These are phyloP conservation scores for Apiotrichum gamsii DNA, from an alignment of 1,284 basidiomycete species.

Conservation along the genomic window DNA sequence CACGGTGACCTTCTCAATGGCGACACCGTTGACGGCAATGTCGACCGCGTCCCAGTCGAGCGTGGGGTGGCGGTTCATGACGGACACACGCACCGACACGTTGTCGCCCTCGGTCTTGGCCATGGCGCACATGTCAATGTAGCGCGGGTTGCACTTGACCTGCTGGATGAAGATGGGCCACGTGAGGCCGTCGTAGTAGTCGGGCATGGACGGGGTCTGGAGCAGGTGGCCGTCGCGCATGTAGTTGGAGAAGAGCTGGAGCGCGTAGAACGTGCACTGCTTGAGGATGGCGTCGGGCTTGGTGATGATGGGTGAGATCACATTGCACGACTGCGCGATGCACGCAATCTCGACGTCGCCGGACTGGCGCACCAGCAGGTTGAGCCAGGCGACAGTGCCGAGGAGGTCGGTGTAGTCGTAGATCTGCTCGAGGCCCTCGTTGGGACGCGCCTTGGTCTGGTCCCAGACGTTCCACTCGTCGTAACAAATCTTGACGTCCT, in stretches of 20 bases:
- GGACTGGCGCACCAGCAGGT: conserved; percentile 58
- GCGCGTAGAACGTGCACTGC: conserved; percentile 16
- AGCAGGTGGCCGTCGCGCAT: conserved; percentile 37
- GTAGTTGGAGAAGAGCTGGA: conserved; percentile 33
- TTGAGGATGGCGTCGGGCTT: conserved; percentile 29
- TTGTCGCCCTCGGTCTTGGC: conserved; percentile 9
- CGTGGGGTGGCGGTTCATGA: conserved; percentile 38
- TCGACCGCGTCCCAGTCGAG: conserved; percentile 26
- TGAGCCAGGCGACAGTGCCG: conserved; percentile 58
- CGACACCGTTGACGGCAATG: conserved; percentile 23
- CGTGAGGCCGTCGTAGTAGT: conserved; percentile 35
- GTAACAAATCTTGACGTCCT: conserved; percentile 50
- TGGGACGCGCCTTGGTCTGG: conserved; percentile 43
- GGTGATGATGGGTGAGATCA: conserved; percentile 41
- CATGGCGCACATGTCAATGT: conserved; percentile 36
- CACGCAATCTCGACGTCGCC: conserved; percentile 60
- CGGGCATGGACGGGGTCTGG: conserved; percentile 21
- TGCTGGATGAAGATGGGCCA: conserved; percentile 37
- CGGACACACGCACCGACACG: conserved; percentile 28
- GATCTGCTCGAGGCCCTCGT: conserved; percentile 53
- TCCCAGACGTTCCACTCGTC: conserved; percentile 49
- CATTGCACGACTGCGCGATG: conserved; percentile 55
- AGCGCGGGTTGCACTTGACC: conserved; percentile 22
- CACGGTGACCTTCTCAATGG: conserved; percentile 12
- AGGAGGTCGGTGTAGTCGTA: conserved; percentile 61